Evolutionary conservation across 768 basidiomycete genomes (phyloP), one percentile per base, ranked within the genome.

Genomic region (Rhizopogon rudus): DNA sequence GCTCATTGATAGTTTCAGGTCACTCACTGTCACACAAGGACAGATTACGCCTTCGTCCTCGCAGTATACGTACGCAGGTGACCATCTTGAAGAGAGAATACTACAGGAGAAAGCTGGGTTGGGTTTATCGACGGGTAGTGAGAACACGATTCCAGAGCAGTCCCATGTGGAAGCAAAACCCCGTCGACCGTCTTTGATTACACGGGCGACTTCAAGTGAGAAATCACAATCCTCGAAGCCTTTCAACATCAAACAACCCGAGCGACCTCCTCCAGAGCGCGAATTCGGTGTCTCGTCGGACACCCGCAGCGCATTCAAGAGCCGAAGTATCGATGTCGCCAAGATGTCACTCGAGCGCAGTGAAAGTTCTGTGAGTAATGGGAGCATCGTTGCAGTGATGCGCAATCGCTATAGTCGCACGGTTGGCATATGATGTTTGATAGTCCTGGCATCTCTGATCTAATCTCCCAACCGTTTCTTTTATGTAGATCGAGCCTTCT

Each of bases 311-410:
- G 46, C 58, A 41, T 61, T 44, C 44, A 68, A 55, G 66, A 71
- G 64, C 54, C 61, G 64, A 54, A 67, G 65, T 22, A 58, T 71
- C 29, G 73, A 75, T 55, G 59, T 55, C 28, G 61, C 63, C 5
- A 74, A 69, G 40, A 65, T 68, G 52, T 37, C 63, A 14, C 60
- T 82, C 3, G 81, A 85, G 50, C 76, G 80, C 57, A 75, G 67
- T 20, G 82, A 84, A 44, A 81, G 82, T 2, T 77, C 75, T 6
- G 75, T 68, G 40, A 84, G 81, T 57, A 77, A 63, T 46, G 80
- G 79, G 12, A 83, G 80, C 60, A 70, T 86, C 25, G 88, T 91
- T 44, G 84, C 88, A 42, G 81, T 81, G 2, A 82, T 92, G 76
- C 78, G 84, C 43, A 80, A 78, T 63, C 80, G 80, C 49, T 90